Evolutionary conservation across 2,329 filamentous ascomycete species (phyloP), one percentile per base, ranked within the genome.

Genomic region (Aspergillus spinulosporus): DNA sequence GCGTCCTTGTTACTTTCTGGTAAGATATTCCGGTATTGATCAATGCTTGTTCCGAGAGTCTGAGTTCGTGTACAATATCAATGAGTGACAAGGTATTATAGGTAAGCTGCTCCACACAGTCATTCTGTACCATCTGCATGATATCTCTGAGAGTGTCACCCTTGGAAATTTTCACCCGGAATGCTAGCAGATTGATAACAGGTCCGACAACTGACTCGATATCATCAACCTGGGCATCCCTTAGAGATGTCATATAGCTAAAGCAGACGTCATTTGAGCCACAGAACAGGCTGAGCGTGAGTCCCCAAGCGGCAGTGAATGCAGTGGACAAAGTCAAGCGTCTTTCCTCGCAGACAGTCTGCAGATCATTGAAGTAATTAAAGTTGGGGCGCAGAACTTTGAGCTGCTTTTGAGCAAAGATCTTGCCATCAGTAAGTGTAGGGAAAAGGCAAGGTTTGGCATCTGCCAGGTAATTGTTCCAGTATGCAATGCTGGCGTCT

Each of bases 301-400:
- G 78, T 0, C 85, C 74, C 88, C 92, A 96, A 2, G 86, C 78
- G 3, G 88, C 86, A 70, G 96, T 88, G 2, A 92, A 77, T 0
- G 75, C 73, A 56, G 80, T 82, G 2, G 80, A 75, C 1, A 82
- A 54, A 0, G 80, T 83, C 14, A 82, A 68, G 3, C 75, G 75
- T 47, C 74, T 66, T 5, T 66, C 62, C 39, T 77, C 74, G 59
- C 79, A 82, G 7, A 72, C 66, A 0, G 21, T 52, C 43, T 74
- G 74, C 1, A 79, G 65, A 4, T 65, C 64, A 0, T 49, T 28
- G 14, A 76, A 58, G 2, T 63, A 62, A 5, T 52, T 61, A 31
- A 71, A 70, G 5, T 68, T 64, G 15, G 75, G 60, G 1, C 66
- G 63, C 15, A 71, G 62, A 1, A 69, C 71, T 5, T 60, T 67